These are phyloP conservation scores for Magnusiomyces magnusii DNA, from an alignment of 1,139 yeast genomes.

Conservation along the genomic window DNA sequence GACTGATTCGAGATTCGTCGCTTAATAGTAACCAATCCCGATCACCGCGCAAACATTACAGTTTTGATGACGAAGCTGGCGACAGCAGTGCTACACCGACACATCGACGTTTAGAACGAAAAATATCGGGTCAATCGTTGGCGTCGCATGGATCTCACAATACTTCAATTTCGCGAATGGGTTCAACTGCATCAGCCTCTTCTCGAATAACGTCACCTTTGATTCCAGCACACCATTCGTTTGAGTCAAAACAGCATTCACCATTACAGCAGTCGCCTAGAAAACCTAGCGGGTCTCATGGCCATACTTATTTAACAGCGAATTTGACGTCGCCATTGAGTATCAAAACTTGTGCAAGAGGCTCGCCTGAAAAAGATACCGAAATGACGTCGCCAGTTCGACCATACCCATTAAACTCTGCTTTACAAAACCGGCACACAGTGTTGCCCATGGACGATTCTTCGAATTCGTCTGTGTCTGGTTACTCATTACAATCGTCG, in stretches of 20 bases:
- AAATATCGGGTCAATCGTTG: not conserved
- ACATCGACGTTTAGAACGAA: not conserved
- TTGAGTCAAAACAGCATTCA: not conserved
- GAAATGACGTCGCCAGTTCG: not conserved
- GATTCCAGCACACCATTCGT: not conserved
- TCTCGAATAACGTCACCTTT: not conserved
- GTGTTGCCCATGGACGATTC: conserved; percentile 6
- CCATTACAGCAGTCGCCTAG: not conserved
- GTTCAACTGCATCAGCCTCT: not conserved
- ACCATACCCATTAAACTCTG: not conserved
- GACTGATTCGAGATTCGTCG: conserved; percentile 12
- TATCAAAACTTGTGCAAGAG: not conserved
- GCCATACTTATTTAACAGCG: not conserved
- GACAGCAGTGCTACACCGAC: not conserved
- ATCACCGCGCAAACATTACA: conserved; percentile 6
- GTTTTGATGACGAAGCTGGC: conserved; percentile 6
- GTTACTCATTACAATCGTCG: conserved; percentile 11
- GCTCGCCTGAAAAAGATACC: not conserved
- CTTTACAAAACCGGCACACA: not conserved
- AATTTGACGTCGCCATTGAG: not conserved
- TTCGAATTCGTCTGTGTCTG: conserved; percentile 9
- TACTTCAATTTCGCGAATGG: not conserved
- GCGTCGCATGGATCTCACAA: not conserved
- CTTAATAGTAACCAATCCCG: conserved; percentile 3
- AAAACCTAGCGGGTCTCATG: not conserved